Evolutionary conservation across 305 asterid species (phyloP), one percentile per base, ranked within the genome.

Genomic region (Rubia tinctorum): DNA sequence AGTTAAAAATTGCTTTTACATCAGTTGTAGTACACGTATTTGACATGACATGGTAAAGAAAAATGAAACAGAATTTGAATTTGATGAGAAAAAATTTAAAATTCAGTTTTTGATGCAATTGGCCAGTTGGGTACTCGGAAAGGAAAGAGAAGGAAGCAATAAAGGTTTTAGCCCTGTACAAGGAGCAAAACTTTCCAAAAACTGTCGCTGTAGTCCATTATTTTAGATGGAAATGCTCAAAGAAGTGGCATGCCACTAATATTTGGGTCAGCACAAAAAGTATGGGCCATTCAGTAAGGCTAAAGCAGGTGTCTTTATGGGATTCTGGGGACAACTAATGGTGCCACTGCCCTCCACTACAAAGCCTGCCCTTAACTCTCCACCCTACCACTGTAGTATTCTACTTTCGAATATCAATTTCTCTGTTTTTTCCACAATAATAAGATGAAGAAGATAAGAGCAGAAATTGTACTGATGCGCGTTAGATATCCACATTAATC

Each of bases 171-270:
- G 34, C 34, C 34, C 34, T 30, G 2, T 3, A 30, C 34, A 30
- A 30, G 34, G 1, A 30, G 34, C 34, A 30, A 30, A 30, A 30
- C 34, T 30, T 30, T 30, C 34, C 34, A 30, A 30, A 30, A 30
- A 30, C 34, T 30, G 1, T 30, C n/a, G 15, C 13, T 3, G 13
- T 15, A 49, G 56, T 15, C 1, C 20, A 15, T 45, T 49, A 5
- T 15, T 49, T 3, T 47, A 47, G n/a, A 49, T 49, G 55, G n/a
- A 3, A 15, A 14, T 49, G n/a, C 20, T 51, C 4, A 6, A 18
- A 78, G 84, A 86, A 79, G 89, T 89, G 87, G 84, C 71, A 81
- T 71, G 82, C 76, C 96, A 86, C 90, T 85, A 73, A 39, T 23
- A 75, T 80, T 76, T 68, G 73, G 81, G 65, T 66, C 22, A 81